phyloP scores from a whole-genome alignment of 768 basidiomycete species.

The Termitomyces sp. region DNA sequence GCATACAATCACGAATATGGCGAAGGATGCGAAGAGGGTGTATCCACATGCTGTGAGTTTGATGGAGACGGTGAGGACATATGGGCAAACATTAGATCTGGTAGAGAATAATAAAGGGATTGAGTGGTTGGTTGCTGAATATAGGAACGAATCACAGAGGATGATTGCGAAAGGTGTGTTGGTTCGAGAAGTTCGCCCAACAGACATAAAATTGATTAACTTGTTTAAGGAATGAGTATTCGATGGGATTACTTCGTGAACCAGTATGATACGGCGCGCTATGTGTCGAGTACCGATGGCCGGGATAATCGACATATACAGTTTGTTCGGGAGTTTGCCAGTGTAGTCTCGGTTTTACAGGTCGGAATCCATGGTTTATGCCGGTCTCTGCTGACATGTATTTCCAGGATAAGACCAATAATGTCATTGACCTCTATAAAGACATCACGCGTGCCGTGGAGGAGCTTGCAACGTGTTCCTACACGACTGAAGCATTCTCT shows the following conservation, averaged over 20 bases:
- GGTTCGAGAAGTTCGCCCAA: background rate
- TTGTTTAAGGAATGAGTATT: slow-evolving; percentile 78
- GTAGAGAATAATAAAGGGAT: slow-evolving; percentile 89
- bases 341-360: slow-evolving; percentile 87
- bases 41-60: slow-evolving; percentile 97
- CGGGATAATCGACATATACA: slow-evolving; percentile 86
- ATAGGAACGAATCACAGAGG: slow-evolving; percentile 86
- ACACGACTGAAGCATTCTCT: slow-evolving; percentile 77
- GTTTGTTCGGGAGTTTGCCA: slow-evolving; percentile 94
- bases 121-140: slow-evolving; percentile 92
- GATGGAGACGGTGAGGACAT: slow-evolving; percentile 99
- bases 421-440: slow-evolving; percentile 84
- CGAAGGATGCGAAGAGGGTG: slow-evolving; percentile 97
- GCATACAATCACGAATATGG: slow-evolving; percentile 91
- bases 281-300: slow-evolving; percentile 67
- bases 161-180: slow-evolving; percentile 84
- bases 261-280: slow-evolving; percentile 82
- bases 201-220: background rate
- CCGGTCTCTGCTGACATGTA: background rate
- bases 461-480: slow-evolving; percentile 82
- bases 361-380: slow-evolving; percentile 25
- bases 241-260: slow-evolving; percentile 98
- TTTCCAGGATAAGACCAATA: slow-evolving; percentile 86
- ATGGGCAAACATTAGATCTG: slow-evolving; percentile 90
- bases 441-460: slow-evolving; percentile 83